Evolutionary conservation across 2,329 filamentous ascomycete genomes (phyloP), one percentile per base, ranked within the genome.

Genomic region (Atkinsonella texensis): DNA sequence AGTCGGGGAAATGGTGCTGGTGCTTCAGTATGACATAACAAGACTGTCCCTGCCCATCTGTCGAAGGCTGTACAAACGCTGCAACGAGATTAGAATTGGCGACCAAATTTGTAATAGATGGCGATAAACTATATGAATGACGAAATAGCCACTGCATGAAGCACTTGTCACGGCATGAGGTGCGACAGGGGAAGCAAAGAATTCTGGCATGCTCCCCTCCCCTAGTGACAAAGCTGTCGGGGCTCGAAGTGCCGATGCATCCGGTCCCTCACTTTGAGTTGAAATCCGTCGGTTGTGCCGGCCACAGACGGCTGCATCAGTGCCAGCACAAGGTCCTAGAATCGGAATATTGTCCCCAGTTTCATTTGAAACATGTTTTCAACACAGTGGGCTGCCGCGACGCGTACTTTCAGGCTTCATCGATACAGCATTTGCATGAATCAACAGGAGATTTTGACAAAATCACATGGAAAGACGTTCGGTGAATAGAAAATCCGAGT

Each of bases 401-500:
- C 15, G 35, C 12, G 15, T 7, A 28, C 11, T 12, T 15, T 12
- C 35, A 38, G 6, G 7, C 35, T 38, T 13, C 35, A 38, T 38
- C 15, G 4, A 38, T 38, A 38, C 11, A 38, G 35, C 35, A 38
- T 38, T 15, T 9, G 28, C 28, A 28, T 28, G 11, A 46, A 13
- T 28, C 11, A 23, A 35, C n/a, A 38, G 47, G 47, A 20, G 38
- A 46, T 39, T 46, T 43, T 3, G 28, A 23, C 18, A 52, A 48
- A 49, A 11, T 28, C 33, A 35, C 10, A 35, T 35, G 33, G 33
- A 11, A 11, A 13, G 35, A 38, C 2, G 9, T 15, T n/a, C 49
- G 42, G 48, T 18, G 32, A 13, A 50, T 46, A 33, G 23, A 46
- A 46, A 32, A 45, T 50, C 49, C 49, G 49, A 8, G 7, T 28